phyloP scores from a whole-genome alignment of 169 alveolate genomes.

The Plasmodium coatneyi region DNA sequence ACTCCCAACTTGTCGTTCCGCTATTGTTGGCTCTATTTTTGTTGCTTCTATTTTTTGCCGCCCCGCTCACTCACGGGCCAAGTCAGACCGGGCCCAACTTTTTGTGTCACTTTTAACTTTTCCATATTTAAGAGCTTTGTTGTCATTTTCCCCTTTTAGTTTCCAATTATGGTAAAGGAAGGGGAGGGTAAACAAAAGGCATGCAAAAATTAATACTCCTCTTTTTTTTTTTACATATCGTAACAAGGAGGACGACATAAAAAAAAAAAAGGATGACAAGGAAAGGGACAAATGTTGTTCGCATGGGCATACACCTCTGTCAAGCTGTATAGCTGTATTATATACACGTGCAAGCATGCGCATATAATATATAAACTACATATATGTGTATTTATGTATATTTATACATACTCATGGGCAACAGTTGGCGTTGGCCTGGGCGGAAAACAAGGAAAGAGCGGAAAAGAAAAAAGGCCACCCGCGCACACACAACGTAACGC shows the following conservation, averaged over 20 bases:
- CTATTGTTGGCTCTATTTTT: not conserved
- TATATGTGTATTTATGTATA: not conserved
- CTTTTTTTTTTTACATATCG: constrained; percentile 4
- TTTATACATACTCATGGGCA: not conserved
- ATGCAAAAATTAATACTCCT: not conserved
- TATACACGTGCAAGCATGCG: not conserved
- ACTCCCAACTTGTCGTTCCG: not conserved
- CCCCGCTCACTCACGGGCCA: not conserved
- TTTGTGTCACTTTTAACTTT: not conserved
- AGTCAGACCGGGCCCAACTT: not conserved
- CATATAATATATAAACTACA: not conserved
- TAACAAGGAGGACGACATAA: not conserved
- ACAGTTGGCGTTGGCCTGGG: not conserved
- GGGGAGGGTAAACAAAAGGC: not conserved
- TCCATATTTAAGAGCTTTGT: not conserved
- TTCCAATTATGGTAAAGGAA: not conserved
- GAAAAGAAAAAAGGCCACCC: not conserved
- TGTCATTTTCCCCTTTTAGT: not conserved
- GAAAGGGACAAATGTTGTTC: not conserved
- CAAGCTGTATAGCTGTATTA: no score
- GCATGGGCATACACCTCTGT: not conserved
- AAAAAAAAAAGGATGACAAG: not conserved
- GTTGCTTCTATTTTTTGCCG: not conserved
- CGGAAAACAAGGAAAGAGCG: not conserved
- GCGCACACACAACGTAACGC: not conserved